These are phyloP conservation scores for Epichloe brachyelytri DNA, from an alignment of 2,329 filamentous ascomycete species.

Conservation along the genomic window DNA sequence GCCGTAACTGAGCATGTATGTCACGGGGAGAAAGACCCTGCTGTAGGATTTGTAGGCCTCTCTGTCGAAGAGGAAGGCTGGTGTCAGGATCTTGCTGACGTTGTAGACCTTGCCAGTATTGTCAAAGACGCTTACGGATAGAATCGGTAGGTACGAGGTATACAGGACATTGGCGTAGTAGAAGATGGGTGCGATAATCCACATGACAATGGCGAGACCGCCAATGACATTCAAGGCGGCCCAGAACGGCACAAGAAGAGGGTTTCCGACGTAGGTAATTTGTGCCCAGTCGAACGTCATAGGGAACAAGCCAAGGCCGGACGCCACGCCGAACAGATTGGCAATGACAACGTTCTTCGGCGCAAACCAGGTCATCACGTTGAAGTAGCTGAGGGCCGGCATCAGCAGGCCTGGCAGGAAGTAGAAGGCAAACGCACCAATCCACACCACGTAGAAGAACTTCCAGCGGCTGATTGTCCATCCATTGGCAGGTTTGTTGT, in stretches of 20 bases:
- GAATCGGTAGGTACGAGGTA: constrained; percentile 75
- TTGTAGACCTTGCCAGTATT: constrained; percentile 71
- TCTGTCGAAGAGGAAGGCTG: constrained; percentile 65
- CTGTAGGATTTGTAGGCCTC: constrained; percentile 71
- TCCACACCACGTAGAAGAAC: constrained; percentile 69
- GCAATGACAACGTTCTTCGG: constrained; percentile 77
- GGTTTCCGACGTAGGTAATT: constrained; percentile 77
- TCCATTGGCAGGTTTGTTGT: constrained; percentile 69
- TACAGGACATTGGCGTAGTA: constrained; percentile 73
- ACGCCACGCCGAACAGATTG: constrained; percentile 77
- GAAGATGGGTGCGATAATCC: constrained; percentile 66
- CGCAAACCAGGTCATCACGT: constrained; percentile 76
- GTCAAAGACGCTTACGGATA: constrained; percentile 76
- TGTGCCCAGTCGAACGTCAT: constrained; percentile 89
- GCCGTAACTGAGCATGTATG: constrained; percentile 76
- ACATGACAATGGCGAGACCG: constrained; percentile 71
- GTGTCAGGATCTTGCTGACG: constrained; percentile 65
- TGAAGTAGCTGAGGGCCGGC: constrained; percentile 80
- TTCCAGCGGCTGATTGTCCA: constrained; percentile 74
- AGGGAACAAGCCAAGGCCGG: constrained; percentile 71
- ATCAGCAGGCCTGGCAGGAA: constrained; percentile 73
- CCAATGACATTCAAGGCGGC: constrained; percentile 74
- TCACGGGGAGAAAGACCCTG: constrained; percentile 73
- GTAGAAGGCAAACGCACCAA: constrained; percentile 64
- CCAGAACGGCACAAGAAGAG: constrained; percentile 74